These are phyloP conservation scores for fission yeast (Schizosaccharomyces pombe) DNA, from an alignment of 805 yeast genomes.

Conservation along the genomic window DNA sequence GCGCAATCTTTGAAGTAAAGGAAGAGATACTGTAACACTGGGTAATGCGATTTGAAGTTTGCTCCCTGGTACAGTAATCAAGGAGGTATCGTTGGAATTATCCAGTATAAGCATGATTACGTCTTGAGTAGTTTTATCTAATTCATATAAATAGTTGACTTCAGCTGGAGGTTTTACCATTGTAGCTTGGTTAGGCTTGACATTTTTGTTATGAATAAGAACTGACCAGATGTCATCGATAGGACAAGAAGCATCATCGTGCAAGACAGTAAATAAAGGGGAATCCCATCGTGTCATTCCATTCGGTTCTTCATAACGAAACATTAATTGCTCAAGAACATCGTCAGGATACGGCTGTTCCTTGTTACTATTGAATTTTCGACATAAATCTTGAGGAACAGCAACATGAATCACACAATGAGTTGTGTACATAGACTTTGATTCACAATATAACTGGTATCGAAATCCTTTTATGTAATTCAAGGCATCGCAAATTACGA, in stretches of 20 bases:
- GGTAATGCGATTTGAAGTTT: slow-evolving; percentile 39
- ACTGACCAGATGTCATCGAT: slow-evolving; percentile 38
- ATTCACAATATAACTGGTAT: slow-evolving; percentile 83
- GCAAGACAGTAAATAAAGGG: slow-evolving; percentile 53
- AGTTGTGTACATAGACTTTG: slow-evolving; percentile 60
- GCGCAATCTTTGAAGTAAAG: slow-evolving; percentile 63
- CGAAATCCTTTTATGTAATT: slow-evolving; percentile 87
- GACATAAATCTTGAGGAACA: slow-evolving; percentile 37
- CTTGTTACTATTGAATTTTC: slow-evolving; percentile 30
- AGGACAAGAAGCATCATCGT: slow-evolving; percentile 21
- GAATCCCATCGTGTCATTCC: slow-evolving; percentile 77
- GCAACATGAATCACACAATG: slow-evolving; percentile 64
- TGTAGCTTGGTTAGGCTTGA: slow-evolving; percentile 67
- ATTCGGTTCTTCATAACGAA: slow-evolving; percentile 88
- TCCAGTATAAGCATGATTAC: slow-evolving; percentile 41
- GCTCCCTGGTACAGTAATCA: slow-evolving; percentile 17
- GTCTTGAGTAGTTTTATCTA: slow-evolving; percentile 46
- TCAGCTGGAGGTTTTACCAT: slow-evolving; percentile 57
- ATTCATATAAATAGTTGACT: slow-evolving; percentile 49
- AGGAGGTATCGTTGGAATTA: slow-evolving; percentile 21
- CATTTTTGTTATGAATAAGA: slow-evolving; percentile 29
- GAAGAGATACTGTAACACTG: slow-evolving; percentile 31
- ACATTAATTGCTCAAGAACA: slow-evolving; percentile 40
- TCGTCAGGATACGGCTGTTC: slow-evolving; percentile 36
- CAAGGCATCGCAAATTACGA: slow-evolving; percentile 68